Evolutionary conservation across 352 stramenopile species (phyloP).

Genomic region (Phytophthora sojae): DNA sequence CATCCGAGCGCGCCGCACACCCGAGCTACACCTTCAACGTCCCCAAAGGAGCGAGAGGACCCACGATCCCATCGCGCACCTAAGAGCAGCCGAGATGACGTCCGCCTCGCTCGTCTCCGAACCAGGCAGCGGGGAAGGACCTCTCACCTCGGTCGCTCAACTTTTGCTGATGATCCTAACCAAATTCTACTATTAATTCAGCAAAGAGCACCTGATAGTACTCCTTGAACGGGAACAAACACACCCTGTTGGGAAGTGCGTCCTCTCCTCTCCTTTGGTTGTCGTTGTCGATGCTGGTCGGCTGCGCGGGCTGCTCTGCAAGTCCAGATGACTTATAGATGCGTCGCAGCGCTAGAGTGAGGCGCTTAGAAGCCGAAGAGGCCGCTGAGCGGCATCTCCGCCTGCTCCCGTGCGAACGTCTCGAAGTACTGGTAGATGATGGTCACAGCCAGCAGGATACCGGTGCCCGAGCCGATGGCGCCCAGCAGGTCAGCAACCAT

Average conservation of each 20-base stretch:
- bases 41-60: constrained; percentile 26
- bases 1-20: constrained; percentile 28
- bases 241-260: constrained; percentile 58
- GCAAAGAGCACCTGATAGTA: constrained; percentile 87
- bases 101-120: constrained; percentile 40
- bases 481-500: constrained; percentile 99
- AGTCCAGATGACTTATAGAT: constrained; percentile 13
- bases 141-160: constrained; percentile 54
- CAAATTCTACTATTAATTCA: constrained; percentile 83
- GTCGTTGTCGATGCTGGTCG: constrained; percentile 27
- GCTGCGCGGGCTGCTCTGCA: constrained; percentile 13
- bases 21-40: constrained; percentile 24
- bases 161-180: constrained; percentile 77
- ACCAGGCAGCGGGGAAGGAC: constrained; percentile 58
- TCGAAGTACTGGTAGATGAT: constrained; percentile 99
- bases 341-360: constrained; percentile 14
- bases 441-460: constrained; percentile 98
- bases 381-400: constrained; percentile 79
- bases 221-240: constrained; percentile 89
- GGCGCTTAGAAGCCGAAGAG: constrained; percentile 86
- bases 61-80: constrained; percentile 71
- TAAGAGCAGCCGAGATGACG: constrained; percentile 71
- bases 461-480: constrained; percentile 98
- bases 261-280: constrained; percentile 30
- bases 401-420: constrained; percentile 96